Evolutionary conservation across 2,329 filamentous ascomycete genomes (phyloP), one percentile per base, ranked within the genome.

Genomic region (Talaromyces sp.): DNA sequence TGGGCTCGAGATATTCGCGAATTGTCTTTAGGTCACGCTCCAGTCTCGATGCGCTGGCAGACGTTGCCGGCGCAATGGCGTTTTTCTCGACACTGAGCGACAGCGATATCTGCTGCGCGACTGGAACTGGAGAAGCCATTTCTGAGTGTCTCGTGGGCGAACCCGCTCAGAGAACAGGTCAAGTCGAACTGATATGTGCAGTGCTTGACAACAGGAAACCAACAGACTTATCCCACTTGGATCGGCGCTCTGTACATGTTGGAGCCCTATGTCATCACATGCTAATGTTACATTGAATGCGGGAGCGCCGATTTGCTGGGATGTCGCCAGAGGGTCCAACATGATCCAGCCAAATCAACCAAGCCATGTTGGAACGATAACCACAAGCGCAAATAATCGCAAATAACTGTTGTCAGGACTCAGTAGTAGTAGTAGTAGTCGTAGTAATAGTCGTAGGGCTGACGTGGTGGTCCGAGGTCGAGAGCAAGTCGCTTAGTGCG

Each of bases 21-120:
- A 62, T 53, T 5, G 57, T 54, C 27, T 59, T 51, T 1, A 59
- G 23, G 27, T 62, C 61, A 10, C 57, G 61, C 16, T 56, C 51
- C n/a, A 59, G 61, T 28, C 52, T 40, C 9, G 33, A 58, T 14
- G 53, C n/a, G 16, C 51, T 62, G 10, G 61, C 61, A 23, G 51
- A 56, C 30, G 57, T 57, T 16, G 57, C 57, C 18, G 56, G 53
- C 2, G 57, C 61, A 47, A 60, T 51, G 31, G 53, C 56, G 28
- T 60, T 62, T 36, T 52, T 44, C 27, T 62, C 57, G 28, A 16
- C 14, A 56, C 61, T 62, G 27, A 59, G 51, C n/a, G 61, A 62
- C 7, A 62, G 52, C 14, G 57, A 62, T 18, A 62, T 44, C 33
- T 62, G 61, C 40, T 62, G 56, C 16, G 57, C 47, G 31, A 47